phyloP scores from a whole-genome alignment of 805 yeast species.

The Suhomyces tanzawaensis region DNA sequence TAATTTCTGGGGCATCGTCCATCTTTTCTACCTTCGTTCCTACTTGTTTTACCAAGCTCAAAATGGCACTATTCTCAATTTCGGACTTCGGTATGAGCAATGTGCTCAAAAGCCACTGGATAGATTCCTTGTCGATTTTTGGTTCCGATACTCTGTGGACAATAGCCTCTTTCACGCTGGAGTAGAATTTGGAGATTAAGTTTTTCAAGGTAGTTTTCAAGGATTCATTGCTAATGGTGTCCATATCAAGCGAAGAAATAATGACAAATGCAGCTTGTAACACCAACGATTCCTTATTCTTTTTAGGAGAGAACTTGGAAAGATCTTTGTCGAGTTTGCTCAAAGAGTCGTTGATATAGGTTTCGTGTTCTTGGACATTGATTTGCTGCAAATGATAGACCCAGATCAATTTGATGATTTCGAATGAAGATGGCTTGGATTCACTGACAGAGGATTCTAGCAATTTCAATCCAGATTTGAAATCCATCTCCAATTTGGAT shows the following conservation, averaged over 20 bases:
- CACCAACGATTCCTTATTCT: neutral
- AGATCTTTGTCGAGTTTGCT: constrained; percentile 14
- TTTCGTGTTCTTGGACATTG: constrained; percentile 23
- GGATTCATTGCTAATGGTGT: neutral
- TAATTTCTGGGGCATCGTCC: constrained; percentile 11
- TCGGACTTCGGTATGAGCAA: constrained; percentile 14
- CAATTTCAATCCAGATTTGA: constrained; percentile 16
- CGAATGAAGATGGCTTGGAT: constrained; percentile 3
- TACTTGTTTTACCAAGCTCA: constrained; percentile 6
- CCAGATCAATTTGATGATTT: constrained; percentile 35
- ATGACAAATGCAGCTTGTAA: constrained; percentile 3
- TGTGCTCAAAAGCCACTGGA: constrained; percentile 29
- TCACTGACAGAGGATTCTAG: constrained; percentile 5
- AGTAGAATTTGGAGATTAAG: neutral
- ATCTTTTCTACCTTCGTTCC: constrained; percentile 8
- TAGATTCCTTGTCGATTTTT: neutral
- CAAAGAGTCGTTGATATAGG: constrained; percentile 19
- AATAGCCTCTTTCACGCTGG: neutral
- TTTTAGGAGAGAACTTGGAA: constrained; percentile 2
- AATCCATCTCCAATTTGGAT: constrained; percentile 49
- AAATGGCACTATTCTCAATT: constrained; percentile 1
- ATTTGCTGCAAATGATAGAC: constrained; percentile 38
- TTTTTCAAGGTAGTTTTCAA: neutral
- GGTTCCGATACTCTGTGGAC: neutral
- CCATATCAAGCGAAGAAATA: neutral